phyloP scores from a whole-genome alignment of 768 basidiomycete genomes.

The Collybia sordida region DNA sequence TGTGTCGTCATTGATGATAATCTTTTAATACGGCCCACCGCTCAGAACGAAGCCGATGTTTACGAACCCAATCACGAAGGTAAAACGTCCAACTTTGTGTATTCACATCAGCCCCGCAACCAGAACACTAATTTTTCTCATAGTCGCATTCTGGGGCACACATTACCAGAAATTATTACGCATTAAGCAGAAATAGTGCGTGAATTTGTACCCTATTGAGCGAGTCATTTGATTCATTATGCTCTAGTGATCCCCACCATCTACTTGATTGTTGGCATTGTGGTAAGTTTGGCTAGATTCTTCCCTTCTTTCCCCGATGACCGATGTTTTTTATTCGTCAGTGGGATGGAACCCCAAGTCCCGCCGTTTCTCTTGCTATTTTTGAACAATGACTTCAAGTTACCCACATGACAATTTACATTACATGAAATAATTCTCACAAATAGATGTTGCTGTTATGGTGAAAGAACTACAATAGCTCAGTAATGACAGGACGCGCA shows the following conservation, averaged over 20 bases:
- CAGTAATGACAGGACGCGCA: too few species aligned
- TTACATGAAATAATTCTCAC: too few species aligned
- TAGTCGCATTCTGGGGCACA: conserved; percentile 44
- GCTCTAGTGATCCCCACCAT: conserved; percentile 42
- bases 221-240: neutral
- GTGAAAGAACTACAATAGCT: too few species aligned
- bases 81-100: conserved; percentile 10
- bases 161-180: conserved; percentile 38
- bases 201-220: conserved; percentile 3
- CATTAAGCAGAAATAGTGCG: conserved; percentile 49
- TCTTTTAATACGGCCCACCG: neutral
- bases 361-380: conserved; percentile 31
- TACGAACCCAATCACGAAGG: conserved; percentile 46
- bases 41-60: conserved; percentile 48
- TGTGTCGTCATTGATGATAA: neutral
- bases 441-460: too few species aligned
- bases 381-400: conserved; percentile 11
- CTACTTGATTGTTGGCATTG: conserved; percentile 53
- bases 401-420: too few species aligned
- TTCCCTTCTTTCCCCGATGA: neutral
- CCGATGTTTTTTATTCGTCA: conserved; percentile 6
- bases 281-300: conserved; percentile 25
- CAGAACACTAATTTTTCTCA: neutral
- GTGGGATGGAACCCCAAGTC: conserved; percentile 36
- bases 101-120: neutral